Evolutionary conservation across 306 rosid genomes (phyloP), one percentile per base, ranked within the genome.

Genomic region (Sesbania bispinosa): DNA sequence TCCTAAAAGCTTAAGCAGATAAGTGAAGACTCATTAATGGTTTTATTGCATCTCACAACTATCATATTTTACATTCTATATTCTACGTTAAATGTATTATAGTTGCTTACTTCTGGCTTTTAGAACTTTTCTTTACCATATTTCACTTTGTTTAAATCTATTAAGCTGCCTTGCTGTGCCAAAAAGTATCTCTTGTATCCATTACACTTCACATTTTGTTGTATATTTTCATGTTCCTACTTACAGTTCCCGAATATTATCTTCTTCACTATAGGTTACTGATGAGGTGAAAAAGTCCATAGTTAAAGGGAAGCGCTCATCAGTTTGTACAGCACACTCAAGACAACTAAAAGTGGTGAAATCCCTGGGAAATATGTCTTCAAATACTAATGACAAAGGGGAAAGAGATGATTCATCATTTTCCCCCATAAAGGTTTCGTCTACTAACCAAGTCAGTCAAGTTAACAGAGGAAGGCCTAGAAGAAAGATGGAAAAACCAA

Each of bases 221-320:
- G 26, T 62, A 45, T 62, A 59, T 69, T 66, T 64, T 66, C 36
- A 33, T 65, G 27, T 69, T 21, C 76, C 71, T 48, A 62, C 75
- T 80, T 50, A 63, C 38, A 10, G 47, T 62, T 21, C 74, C 54
- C 14, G 35, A 65, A 70, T 30, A 54, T 75, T 48, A 15, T 81
- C 71, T 61, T 52, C 58, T 73, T 81, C 71, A 63, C 76, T 79
- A 71, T 78, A 88, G 97, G 84, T 76, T 73, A 71, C 71, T 62
- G 88, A 83, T 26, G 87, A 87, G 83, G 82, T 62, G 62, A 84
- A 82, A 77, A 88, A 81, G 69, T 78, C 82, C 42, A 41, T 66
- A 62, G 81, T 48, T 77, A 90, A 89, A 82, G 91, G 94, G 52
- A 89, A 87, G 79, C 88, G 87, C 18, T 79, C 92, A 38, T 84